Percentiles rank a stretch among this genome's conserved stretches.
Evolutionary conservation across 2,329 filamentous ascomycete species (phyloP).

Genomic region (Pseudogymnoascus sp.): DNA sequence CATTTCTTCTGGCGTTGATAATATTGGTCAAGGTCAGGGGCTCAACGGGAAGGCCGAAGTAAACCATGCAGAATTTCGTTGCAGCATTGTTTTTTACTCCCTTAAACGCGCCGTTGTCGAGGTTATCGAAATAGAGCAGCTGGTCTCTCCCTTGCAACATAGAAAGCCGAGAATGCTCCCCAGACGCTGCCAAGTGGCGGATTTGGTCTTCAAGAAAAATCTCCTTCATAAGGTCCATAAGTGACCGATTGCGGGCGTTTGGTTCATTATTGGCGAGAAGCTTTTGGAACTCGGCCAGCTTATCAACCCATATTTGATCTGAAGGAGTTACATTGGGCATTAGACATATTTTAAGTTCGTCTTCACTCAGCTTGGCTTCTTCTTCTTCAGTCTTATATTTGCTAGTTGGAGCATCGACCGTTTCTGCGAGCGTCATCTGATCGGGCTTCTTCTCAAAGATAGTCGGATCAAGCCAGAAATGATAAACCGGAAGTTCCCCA

Average conservation of each 20-base stretch:
- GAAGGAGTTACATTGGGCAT: slow-evolving; percentile 16
- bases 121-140: slow-evolving; percentile 17
- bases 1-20: slow-evolving; percentile 12
- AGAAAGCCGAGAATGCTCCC: slow-evolving; percentile 14
- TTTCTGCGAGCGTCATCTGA: not conserved
- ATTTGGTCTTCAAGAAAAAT: not conserved
- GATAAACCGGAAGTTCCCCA: not conserved
- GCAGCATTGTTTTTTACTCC: slow-evolving; percentile 21
- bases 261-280: slow-evolving; percentile 8
- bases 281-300: slow-evolving; percentile 8
- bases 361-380: not conserved
- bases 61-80: slow-evolving; percentile 27
- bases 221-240: slow-evolving; percentile 12
- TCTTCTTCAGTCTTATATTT: not conserved
- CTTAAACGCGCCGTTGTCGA: slow-evolving; percentile 17
- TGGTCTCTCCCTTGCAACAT: slow-evolving; percentile 12
- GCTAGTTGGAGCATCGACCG: not conserved
- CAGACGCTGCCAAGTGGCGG: slow-evolving; percentile 13
- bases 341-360: not conserved
- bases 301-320: slow-evolving; percentile 14
- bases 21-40: slow-evolving; percentile 23
- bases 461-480: not conserved
- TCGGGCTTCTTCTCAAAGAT: not conserved
- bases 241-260: not conserved
- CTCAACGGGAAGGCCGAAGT: slow-evolving; percentile 26